A percentile compares a stretch with the other conserved stretches of the same genome.
Evolutionary conservation across 176 grass and related monocot genomes (phyloP).

Genomic region (Paspalum notatum): DNA sequence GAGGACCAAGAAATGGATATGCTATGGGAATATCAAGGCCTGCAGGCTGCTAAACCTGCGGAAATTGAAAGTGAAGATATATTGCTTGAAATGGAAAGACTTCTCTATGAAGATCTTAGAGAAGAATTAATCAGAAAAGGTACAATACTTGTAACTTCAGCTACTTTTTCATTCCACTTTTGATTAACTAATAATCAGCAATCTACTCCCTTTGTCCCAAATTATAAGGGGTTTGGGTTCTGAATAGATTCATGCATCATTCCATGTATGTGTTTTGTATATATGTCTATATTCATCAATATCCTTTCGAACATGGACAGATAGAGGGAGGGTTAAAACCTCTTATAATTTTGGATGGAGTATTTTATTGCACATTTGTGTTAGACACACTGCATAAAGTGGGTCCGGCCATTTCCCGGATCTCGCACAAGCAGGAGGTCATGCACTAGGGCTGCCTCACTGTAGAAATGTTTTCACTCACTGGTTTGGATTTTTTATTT

Average conservation of each 20-base stretch:
- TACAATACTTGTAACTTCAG: slow-evolving; percentile 38
- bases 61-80: slow-evolving; percentile 71
- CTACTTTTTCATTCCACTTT: not conserved
- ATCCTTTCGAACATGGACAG: no score
- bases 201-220: not conserved
- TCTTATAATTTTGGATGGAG: no score
- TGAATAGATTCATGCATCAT: no score
- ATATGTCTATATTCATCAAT: no score
- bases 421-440: no score
- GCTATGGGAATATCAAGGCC: slow-evolving; percentile 90
- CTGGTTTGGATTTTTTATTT: slow-evolving; percentile 2
- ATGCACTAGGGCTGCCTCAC: no score
- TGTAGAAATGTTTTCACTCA: not conserved
- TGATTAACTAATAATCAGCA: not conserved
- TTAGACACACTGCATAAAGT: not conserved
- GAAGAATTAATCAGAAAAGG: slow-evolving; percentile 85
- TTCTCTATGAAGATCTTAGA: slow-evolving; percentile 86
- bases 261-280: no score
- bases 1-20: slow-evolving; percentile 44
- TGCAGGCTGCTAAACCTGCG: slow-evolving; percentile 37
- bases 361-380: not conserved
- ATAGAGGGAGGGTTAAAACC: no score
- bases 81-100: slow-evolving; percentile 92
- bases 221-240: no score
- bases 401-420: no score